Base-by-base conservation (phyloP, 768 basidiomycete species). In the Suillus alpinus region DNA sequence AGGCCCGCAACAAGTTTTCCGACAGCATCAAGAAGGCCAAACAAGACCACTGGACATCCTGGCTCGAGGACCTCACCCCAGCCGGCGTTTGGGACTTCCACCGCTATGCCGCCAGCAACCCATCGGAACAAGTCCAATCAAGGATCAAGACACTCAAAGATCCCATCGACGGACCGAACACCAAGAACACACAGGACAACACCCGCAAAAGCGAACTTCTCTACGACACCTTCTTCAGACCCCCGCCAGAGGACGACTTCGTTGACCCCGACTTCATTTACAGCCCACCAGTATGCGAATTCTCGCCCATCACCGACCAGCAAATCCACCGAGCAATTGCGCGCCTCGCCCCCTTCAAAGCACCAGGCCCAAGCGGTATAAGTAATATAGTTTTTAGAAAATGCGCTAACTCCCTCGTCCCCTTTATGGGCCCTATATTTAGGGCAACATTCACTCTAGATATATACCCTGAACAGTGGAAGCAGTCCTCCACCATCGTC, bases 271-370 rank as follows among this genome's bases (percentile, higher is more conserved):
- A 53, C 43, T 43, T 36, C 12, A 16, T 67, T 61, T 52, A 1
- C n/a, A n/a, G n/a, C n/a, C n/a, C n/a, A n/a, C n/a, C n/a, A 13
- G 16, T 46, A 58, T n/a, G n/a, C n/a, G n/a, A n/a, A n/a, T n/a
- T n/a, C n/a, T n/a, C n/a, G n/a, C n/a, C n/a, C 0, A 62, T 69
- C 40, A 69, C 71, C 0, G 60, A 70, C 31, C 57, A 60, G 0
- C 69, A 77, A 31, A 64, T 82, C 6, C n/a, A 50, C 4, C 14
- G 53, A 0, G 68, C 70, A 0, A 71, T 78, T 0, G 14, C 36
- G 0, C 52, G 59, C 7, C 73, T 81, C 1, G 68, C 72, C 5
- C 69, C 74, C 0, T 73, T 72, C 70, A 80, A 79, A 59, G 78
- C 76, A 0, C 65, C 68, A 0, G 72, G 74, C 0, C 73, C 69